Percentiles rank a stretch among this genome's conserved stretches.
Evolutionary conservation across 371 early-diverging fungal species (phyloP).

Genomic region (Zychaea mexicana): DNA sequence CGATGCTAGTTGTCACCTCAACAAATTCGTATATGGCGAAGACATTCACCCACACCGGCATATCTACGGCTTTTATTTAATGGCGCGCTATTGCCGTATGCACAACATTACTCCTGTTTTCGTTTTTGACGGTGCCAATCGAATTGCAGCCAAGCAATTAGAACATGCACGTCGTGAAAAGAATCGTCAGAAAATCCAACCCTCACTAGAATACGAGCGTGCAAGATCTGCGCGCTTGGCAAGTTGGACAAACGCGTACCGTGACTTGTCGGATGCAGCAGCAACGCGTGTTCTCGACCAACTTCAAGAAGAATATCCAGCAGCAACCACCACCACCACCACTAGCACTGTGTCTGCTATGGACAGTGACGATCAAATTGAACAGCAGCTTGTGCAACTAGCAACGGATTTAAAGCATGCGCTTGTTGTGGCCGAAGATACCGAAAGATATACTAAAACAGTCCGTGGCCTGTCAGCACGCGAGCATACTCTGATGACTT

Average conservation of each 20-base stretch:
- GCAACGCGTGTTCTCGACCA: constrained; percentile 14
- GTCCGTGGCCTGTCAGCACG: constrained; percentile 28
- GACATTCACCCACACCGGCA: constrained; percentile 52
- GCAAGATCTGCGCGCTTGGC: constrained; percentile 33
- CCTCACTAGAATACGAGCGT: constrained; percentile 34
- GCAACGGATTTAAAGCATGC: constrained; percentile 29
- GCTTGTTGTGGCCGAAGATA: constrained; percentile 17
- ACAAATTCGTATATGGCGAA: constrained; percentile 55
- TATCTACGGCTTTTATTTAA: constrained; percentile 55
- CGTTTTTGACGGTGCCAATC: constrained; percentile 58
- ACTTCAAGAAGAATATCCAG: constrained; percentile 15
- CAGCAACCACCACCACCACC: neutral
- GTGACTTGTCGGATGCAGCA: constrained; percentile 14
- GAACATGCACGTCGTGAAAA: constrained; percentile 43
- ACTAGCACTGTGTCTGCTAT: too few relatives aligned
- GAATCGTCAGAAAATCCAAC: constrained; percentile 29
- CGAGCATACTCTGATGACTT: constrained; percentile 22
- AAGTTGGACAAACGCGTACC: constrained; percentile 24
- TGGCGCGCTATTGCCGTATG: constrained; percentile 46
- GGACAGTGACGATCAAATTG: constrained; percentile 10
- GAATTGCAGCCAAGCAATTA: constrained; percentile 50
- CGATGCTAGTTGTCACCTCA: constrained; percentile 65
- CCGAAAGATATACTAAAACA: constrained; percentile 38
- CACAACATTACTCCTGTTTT: constrained; percentile 59
- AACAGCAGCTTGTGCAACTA: constrained; percentile 16